Evolutionary conservation across 2,329 filamentous ascomycete species (phyloP), one percentile per base, ranked within the genome.

Genomic region (Nigrospora sphaerica): DNA sequence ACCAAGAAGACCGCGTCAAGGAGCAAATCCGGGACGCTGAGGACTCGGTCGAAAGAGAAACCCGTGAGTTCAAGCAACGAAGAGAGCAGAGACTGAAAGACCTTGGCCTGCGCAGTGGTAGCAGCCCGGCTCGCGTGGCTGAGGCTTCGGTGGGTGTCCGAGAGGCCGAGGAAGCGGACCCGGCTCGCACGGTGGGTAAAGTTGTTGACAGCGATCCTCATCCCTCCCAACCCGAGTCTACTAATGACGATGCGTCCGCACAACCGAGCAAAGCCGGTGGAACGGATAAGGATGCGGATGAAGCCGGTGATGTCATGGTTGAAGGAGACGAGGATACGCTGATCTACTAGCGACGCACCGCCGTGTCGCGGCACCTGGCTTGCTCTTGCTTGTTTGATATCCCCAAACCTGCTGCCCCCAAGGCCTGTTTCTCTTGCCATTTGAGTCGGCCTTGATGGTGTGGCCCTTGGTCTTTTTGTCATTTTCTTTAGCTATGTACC

Each of bases 271-370:
- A 59, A 50, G 51, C 46, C 39, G 57, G 52, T 36, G 40, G 42
- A 10, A 32, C 44, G 31, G 65, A 70, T 47, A 72, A 66, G 58
- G 73, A 72, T 48, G 61, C 77, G 55, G 76, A 86, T 49, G 86
- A 91, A 57, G 83, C 78, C 43, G 86, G 81, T 45, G 87, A 91
- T 58, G 83, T 92, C 47, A 75, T 95, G 54, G 82, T 93, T 45
- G 86, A 89, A 64, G 87, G 85, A 46, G 88, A 89, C 49, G 90
- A 96, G 69, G 90, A 95, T 59, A 90, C 85, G 56, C 88, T 95
- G 45, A 92, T 95, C 49, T 95, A 95, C 70, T 95, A 71, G 77
- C 37, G 7, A 45, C 7, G 2, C 6, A 9, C 5, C 23, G 2
- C 23, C 23, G 23, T 10, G 23, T 5, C 23, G 2, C 23, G 23